These are phyloP conservation scores for Beta lomatogona DNA, from an alignment of 179 eudicot genomes.

Conservation along the genomic window DNA sequence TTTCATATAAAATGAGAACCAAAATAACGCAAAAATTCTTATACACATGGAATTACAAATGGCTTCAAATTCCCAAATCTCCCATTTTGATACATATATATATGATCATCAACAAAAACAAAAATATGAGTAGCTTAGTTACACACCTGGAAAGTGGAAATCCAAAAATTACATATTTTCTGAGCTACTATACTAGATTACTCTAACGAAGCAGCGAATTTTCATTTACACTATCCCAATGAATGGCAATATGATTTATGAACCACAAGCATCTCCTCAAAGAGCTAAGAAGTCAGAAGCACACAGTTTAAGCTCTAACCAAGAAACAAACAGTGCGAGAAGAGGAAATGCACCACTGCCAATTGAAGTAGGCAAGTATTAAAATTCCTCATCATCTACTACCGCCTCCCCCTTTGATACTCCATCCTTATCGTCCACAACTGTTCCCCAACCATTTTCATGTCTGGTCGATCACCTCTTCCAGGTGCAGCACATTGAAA, in stretches of 20 bases:
- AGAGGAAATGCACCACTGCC: constrained; percentile 4
- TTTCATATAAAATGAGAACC: no score
- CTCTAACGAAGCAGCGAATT: constrained; percentile 10
- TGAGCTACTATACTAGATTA: not conserved
- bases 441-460: constrained; percentile 77
- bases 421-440: constrained; percentile 87
- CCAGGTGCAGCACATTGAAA: constrained; percentile 90
- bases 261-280: not conserved
- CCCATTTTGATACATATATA: not conserved
- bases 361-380: not conserved
- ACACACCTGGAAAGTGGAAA: not conserved
- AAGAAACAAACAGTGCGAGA: not conserved
- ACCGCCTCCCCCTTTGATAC: constrained; percentile 40
- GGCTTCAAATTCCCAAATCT: not conserved
- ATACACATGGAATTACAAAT: not conserved
- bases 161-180: constrained; percentile 12
- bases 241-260: constrained; percentile 13
- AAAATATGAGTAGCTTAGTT: not conserved
- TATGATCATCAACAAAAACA: not conserved
- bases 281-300: not conserved
- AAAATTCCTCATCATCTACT: not conserved
- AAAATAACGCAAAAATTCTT: not conserved
- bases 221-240: constrained; percentile 17
- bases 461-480: constrained; percentile 77
- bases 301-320: not conserved